Evolutionary conservation across 2,329 filamentous ascomycete species (phyloP), one percentile per base, ranked within the genome.

Genomic region (Pyricularia sp.): DNA sequence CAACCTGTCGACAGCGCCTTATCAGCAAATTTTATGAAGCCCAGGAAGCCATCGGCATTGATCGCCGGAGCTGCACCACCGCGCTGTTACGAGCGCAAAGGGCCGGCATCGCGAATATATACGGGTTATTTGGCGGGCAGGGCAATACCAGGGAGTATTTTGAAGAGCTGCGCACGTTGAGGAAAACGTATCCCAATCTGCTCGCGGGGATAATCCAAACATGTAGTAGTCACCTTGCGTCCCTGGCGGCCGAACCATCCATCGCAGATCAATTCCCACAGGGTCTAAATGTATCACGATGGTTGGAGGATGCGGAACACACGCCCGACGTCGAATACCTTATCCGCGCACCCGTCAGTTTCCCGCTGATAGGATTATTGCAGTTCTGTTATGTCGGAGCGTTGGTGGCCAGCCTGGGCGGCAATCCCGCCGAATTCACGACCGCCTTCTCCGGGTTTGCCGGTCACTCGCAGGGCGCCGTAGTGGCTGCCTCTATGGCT

Each of bases 71-170:
- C 31, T 93, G 97, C 75, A 90, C 96, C 74, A 97, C 94, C 53
- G 94, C 94, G 44, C 83, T 99, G 59, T 85, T 97, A 73, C 86
- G 94, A 70, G 93, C 94, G 63, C 91, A 91, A 9, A 87, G 89
- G 62, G 92, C 97, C 68, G 88, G 86, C 67, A 87, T 88, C 65
- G 93, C 93, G 64, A 88, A 86, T 70, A 85, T 99, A 66, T 99
- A 96, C 79, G 93, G 88, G 69, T 91, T 99, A 67, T 96, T 97
- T 70, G 94, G 94, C 66, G 94, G 94, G 6, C 94, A 99, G 76
- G 94, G 94, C 71, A 99, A 99, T 77, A 97, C 97, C 68, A 93
- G 97, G 77, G 94, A 99, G 78, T 99, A 99, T 78, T 99, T 99
- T 72, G 93, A 97, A 70, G 94, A 99, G 79, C 84, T 99, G 35